Evolutionary conservation across 805 yeast species (phyloP).

Genomic region (Pichia scutulata): DNA sequence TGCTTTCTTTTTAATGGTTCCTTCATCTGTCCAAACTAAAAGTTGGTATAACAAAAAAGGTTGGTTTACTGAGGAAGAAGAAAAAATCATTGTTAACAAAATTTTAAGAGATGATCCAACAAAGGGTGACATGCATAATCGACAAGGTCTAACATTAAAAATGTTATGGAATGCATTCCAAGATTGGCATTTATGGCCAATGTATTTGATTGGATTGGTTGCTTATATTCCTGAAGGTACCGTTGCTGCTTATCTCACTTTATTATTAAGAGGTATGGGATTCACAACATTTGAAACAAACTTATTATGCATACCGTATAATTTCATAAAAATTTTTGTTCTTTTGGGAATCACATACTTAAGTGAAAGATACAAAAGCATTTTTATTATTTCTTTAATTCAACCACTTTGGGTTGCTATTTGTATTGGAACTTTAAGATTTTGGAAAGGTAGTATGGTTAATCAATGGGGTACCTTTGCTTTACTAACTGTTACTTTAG

Average conservation of each 20-base stretch:
- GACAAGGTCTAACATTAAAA: conserved; percentile 40
- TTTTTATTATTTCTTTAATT: conserved; percentile 16
- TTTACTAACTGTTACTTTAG: conserved; percentile 24
- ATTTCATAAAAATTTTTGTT: conserved; percentile 30
- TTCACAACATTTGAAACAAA: conserved; percentile 46
- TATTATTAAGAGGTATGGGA: conserved; percentile 42
- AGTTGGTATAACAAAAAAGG: conserved; percentile 23
- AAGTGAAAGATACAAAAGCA: conserved; percentile 29
- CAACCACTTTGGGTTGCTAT: conserved; percentile 24
- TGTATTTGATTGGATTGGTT: conserved; percentile 41
- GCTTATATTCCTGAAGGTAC: conserved; percentile 33
- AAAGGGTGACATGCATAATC: conserved; percentile 58
- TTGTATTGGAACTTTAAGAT: conserved; percentile 21
- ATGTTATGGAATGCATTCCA: conserved; percentile 33
- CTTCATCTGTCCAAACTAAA: conserved; percentile 27
- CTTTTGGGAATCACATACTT: conserved; percentile 31
- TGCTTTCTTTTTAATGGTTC: conserved; percentile 26
- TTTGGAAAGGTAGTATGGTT: conserved; percentile 23
- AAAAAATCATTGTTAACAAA: conserved; percentile 49
- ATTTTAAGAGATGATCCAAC: conserved; percentile 57
- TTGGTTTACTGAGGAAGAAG: conserved; percentile 47
- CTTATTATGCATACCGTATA: conserved; percentile 44
- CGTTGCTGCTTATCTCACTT: conserved; percentile 38
- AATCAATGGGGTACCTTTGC: conserved; percentile 24
- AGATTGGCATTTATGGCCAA: conserved; percentile 52